phyloP scores from a whole-genome alignment of 176 grass and related monocot genomes.

The Phoenix dactylifera region DNA sequence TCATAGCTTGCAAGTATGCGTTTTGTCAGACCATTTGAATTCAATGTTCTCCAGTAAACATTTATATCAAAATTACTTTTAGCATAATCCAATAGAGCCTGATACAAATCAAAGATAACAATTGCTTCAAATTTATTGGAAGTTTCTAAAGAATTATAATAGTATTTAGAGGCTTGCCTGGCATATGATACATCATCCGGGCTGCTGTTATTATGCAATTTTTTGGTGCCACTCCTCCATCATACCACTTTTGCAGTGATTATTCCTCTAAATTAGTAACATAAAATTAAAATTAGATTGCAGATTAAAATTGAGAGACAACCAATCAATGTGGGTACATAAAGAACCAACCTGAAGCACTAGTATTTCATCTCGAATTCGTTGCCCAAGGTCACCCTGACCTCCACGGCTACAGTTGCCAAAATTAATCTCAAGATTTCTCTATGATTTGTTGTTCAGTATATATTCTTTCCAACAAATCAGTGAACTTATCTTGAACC shows the following conservation, averaged over 20 bases:
- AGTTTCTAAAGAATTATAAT: background rate
- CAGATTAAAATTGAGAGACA: too few species aligned
- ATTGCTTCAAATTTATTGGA: background rate
- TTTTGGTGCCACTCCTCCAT: slow-evolving; percentile 25
- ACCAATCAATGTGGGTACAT: too few species aligned
- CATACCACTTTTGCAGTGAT: slow-evolving; percentile 21
- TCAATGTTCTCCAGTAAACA: slow-evolving; percentile 14
- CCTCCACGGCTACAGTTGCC: slow-evolving; percentile 14
- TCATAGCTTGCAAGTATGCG: slow-evolving; percentile 6
- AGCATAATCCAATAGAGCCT: slow-evolving; percentile 14
- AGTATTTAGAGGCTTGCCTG: background rate
- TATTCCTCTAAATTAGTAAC: slow-evolving; percentile 8
- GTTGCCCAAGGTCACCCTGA: slow-evolving; percentile 14
- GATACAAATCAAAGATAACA: background rate
- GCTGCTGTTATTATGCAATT: slow-evolving; percentile 18
- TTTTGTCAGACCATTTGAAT: slow-evolving; percentile 14
- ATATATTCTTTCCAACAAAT: slow-evolving; percentile 9
- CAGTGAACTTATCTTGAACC: slow-evolving; percentile 10
- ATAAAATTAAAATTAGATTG: background rate
- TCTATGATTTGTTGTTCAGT: background rate
- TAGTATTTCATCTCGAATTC: slow-evolving; percentile 19
- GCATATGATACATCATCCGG: slow-evolving; percentile 24
- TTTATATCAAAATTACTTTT: slow-evolving; percentile 17
- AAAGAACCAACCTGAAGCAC: slow-evolving; percentile 5
- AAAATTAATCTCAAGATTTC: slow-evolving; percentile 11